A percentile compares a stretch with the other conserved stretches of the same genome.
Conservation (phyloP, 2,329 filamentous ascomycete genomes). For the Aspergillus awamori region DNA sequence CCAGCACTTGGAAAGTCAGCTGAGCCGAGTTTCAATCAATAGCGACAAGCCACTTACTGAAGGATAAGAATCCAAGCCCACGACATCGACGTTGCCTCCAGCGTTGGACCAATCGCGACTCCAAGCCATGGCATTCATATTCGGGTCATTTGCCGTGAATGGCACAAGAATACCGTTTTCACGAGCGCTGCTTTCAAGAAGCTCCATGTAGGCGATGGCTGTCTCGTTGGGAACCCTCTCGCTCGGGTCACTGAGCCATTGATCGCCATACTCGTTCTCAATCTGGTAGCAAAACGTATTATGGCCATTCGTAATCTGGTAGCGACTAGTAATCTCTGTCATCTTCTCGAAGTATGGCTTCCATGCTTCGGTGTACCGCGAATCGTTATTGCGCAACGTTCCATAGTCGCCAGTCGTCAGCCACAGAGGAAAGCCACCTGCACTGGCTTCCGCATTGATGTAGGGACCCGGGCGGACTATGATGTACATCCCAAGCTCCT, state of each 20-base stretch:
- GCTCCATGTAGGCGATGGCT: conserved; percentile 47
- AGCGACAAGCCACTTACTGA: conserved; percentile 53
- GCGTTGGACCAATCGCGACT: conserved; percentile 61
- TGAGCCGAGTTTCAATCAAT: conserved; percentile 28
- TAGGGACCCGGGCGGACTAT: conserved; percentile 63
- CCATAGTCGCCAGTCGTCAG: conserved; percentile 58
- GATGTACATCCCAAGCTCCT: conserved; percentile 58
- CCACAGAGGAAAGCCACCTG: conserved; percentile 65
- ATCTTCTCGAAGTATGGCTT: conserved; percentile 34
- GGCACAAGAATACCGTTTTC: conserved; percentile 62
- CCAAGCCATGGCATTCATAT: conserved; percentile 62
- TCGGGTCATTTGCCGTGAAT: conserved; percentile 62
- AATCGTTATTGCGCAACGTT: conserved; percentile 35
- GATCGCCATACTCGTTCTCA: conserved; percentile 44
- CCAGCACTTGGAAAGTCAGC: conserved; percentile 63
- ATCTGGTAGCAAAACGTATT: conserved; percentile 36
- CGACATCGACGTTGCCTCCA: conserved; percentile 47
- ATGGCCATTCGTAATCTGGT: conserved; percentile 35
- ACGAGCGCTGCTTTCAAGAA: conserved; percentile 57
- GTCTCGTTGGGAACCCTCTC: conserved; percentile 53
- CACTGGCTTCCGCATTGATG: conserved; percentile 65
- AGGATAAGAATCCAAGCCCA: conserved; percentile 39
- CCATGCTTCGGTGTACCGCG: conserved; percentile 36
- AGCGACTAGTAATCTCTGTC: conserved; percentile 33
- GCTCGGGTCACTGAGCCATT: conserved; percentile 34